These are phyloP conservation scores for Tylopilus balloui DNA, from an alignment of 768 basidiomycete species.

Conservation along the genomic window DNA sequence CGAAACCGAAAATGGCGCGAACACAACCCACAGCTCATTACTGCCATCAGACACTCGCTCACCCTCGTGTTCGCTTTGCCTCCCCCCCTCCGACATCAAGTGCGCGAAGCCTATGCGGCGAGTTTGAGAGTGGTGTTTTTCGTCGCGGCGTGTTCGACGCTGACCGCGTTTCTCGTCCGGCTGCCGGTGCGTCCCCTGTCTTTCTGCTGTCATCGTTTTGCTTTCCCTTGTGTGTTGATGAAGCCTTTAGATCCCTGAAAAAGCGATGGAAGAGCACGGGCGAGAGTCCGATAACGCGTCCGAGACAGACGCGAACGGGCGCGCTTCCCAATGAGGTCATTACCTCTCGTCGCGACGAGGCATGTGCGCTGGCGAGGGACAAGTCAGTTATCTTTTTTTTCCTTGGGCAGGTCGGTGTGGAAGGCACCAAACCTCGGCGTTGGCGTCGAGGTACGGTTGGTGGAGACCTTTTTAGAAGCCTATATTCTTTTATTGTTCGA, in stretches of 20 bases:
- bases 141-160: slow-evolving; percentile 16
- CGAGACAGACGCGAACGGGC: not conserved
- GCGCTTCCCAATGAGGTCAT: not conserved
- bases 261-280: not conserved
- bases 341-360: not conserved
- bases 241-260: not conserved
- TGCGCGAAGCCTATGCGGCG: slow-evolving; percentile 20
- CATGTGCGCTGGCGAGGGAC: not conserved
- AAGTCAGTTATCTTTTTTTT: too few species aligned
- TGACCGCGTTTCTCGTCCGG: slow-evolving; percentile 11
- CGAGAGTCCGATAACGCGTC: not conserved
- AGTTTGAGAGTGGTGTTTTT: slow-evolving; percentile 18
- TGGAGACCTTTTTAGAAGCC: too few species aligned
- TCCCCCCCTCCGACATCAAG: slow-evolving; percentile 10
- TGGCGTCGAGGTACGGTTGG: too few species aligned
- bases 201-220: not conserved
- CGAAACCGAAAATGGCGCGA: too few species aligned
- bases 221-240: not conserved
- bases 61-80: slow-evolving; percentile 12
- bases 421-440: too few species aligned
- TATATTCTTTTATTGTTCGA: too few species aligned
- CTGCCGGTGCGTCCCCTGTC: slow-evolving; percentile 15
- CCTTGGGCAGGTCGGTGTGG: too few species aligned
- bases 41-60: slow-evolving; percentile 17
- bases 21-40: slow-evolving; percentile 18